Evolutionary conservation across 176 grass and related monocot genomes (phyloP).

Genomic region (Hsuehochloa calcarea): DNA sequence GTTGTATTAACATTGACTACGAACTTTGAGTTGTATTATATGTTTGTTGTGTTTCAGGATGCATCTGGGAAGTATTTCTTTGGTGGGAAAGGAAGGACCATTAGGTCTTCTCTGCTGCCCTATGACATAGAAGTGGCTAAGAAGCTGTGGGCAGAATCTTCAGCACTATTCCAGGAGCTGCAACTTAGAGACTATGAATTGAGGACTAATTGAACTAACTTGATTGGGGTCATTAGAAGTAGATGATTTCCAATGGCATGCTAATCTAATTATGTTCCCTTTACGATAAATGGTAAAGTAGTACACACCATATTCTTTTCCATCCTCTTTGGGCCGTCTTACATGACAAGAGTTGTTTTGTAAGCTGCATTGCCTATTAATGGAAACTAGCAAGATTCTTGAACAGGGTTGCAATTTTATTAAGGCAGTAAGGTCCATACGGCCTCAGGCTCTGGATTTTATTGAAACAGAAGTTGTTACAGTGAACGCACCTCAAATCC

Average conservation of each 20-base stretch:
- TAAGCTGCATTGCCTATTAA: not conserved
- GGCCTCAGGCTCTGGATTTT: too few species aligned
- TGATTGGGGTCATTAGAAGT: not conserved
- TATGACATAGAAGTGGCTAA: conserved; percentile 50
- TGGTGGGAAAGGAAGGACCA: conserved; percentile 68
- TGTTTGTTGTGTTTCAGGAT: conserved; percentile 50
- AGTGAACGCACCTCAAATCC: too few species aligned
- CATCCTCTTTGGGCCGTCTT: not conserved
- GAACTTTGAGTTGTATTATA: not conserved
- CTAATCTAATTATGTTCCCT: not conserved
- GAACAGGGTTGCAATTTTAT: too few species aligned
- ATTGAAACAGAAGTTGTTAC: too few species aligned
- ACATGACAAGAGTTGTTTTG: not conserved
- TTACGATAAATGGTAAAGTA: not conserved
- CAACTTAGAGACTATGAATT: conserved; percentile 18
- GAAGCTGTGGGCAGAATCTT: conserved; percentile 73
- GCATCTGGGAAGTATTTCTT: conserved; percentile 83
- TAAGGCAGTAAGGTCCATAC: too few species aligned
- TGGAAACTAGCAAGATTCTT: not conserved
- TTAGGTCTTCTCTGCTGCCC: conserved; percentile 61
- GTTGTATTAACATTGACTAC: not conserved
- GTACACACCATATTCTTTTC: not conserved
- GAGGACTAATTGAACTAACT: not conserved
- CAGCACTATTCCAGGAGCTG: conserved; percentile 50
- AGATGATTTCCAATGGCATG: not conserved